Evolutionary conservation across 2,329 filamentous ascomycete genomes (phyloP).

Genomic region (Dothidotthia symphoricarpi): DNA sequence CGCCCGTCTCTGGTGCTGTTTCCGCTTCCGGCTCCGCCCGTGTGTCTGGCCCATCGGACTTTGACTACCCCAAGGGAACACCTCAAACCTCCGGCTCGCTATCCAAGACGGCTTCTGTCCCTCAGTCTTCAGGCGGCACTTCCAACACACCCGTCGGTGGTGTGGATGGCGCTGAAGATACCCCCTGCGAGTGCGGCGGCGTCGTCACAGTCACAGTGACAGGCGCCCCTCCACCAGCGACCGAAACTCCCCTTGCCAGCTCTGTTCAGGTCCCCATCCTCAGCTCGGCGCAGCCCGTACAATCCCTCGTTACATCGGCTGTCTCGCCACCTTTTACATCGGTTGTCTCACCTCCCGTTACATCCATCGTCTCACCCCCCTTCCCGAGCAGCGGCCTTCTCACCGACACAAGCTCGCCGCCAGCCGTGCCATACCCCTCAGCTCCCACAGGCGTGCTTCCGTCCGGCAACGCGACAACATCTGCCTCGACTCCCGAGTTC

Average conservation of each 20-base stretch:
- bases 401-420: constrained; percentile 30
- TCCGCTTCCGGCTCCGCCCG: too few relatives aligned
- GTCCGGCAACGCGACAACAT: constrained; percentile 21
- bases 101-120: too few relatives aligned
- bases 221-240: constrained; percentile 21
- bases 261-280: constrained; percentile 4
- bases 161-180: constrained; percentile 6
- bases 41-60: constrained; percentile 13
- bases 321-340: neutral
- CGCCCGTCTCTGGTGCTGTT: constrained; percentile 1
- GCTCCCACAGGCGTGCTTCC: constrained; percentile 22
- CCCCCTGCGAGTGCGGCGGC: constrained; percentile 29
- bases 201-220: constrained; percentile 31
- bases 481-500: constrained; percentile 23
- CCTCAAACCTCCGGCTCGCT: constrained; percentile 4
- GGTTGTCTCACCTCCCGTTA: constrained; percentile 2
- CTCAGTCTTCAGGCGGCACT: constrained; percentile 3
- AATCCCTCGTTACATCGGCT: constrained; percentile 3
- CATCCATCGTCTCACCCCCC: constrained; percentile 12
- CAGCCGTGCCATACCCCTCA: constrained; percentile 20
- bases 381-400: constrained; percentile 27
- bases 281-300: neutral
- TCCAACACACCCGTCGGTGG: constrained; percentile 5
- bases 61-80: constrained; percentile 13
- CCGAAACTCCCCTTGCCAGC: constrained; percentile 5